Base-by-base conservation (phyloP, 2,329 filamentous ascomycete species). In the Talaromyces atroroseus region DNA sequence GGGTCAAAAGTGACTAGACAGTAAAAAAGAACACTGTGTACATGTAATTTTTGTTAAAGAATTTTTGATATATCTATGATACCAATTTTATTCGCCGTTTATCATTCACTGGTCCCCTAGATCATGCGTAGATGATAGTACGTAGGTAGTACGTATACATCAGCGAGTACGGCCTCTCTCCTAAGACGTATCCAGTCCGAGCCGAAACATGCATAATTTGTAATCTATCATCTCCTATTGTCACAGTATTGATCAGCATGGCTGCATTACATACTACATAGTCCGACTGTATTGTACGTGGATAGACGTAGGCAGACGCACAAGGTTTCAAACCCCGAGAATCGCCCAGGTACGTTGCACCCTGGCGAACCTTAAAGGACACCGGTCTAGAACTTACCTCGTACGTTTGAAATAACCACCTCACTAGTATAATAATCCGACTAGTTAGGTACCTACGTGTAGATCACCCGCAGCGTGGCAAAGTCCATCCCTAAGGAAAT, bases 1-100 rank as follows among this genome's bases (percentile, higher is more conserved):
- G 59, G 21, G 62, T 63, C 24, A 67, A 52, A 20, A 45, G 8
- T 32, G 29, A 32, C 3, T 38, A 38, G 34, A 38, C 16, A 38
- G 16, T 16, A n/a, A 16, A 16, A 38, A n/a, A 34, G 11, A 34
- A 16, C 16, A 16, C 34, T 32, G 29, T 32, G 24, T 21, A 23
- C 23, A 21, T 46, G 44, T 26, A 23, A 10, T 46, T 21, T 21
- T 26, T 20, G 21, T n/a, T 45, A 2, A 45, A 26, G 24, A 20
- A 46, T 26, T 18, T 21, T 3, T 38, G 36, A 40, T 40, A 40
- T 40, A 40, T 40, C 16, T 40, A 40, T 40, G 36, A 40, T 40
- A 40, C 36, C 36, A 40, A 40, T 40, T 38, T 38, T 8, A 38
- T 38, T 40, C 36, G 32, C 32, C 32, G 32, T 32, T 32, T 32